Base-by-base conservation (phyloP, 139 green algal species). In the Spirogloea muscicola region DNA sequence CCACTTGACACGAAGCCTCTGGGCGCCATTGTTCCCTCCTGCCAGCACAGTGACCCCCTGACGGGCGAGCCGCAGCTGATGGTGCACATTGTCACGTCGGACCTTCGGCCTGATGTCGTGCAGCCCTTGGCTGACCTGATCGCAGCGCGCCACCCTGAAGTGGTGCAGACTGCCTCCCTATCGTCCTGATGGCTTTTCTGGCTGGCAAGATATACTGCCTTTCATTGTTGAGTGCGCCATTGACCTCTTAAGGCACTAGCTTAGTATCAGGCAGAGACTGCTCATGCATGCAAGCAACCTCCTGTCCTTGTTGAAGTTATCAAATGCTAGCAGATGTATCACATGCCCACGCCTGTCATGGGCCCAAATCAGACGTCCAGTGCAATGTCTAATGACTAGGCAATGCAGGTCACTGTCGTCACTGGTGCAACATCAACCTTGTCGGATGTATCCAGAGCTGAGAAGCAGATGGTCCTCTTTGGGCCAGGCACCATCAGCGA, bases 401-500 rank as follows among this genome's bases (percentile, higher is more conserved):
- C 43, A 51, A 51, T 51, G 16, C 43, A 51, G 13, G 10, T 10
- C 43, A 51, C 13, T 16, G 16, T 10, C 43, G 13, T 51, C 43
- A 51, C 13, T 25, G 16, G 43, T 25, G 16, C 13, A 16, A 51
- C 43, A 51, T 10, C 10, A 51, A 51, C 13, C 10, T 10, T 25
- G 43, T 10, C 13, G 43, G 13, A 10, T 10, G 43, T 51, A 16
- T 10, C 43, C 13, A 16, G 10, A 46, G 64, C 73, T 13, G 39
- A 37, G 16, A n/a, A 21, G 29, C 64, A 84, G 68, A 48, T 80
- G 27, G 55, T 88, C 33, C 49, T 87, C 33, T 27, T 65, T 21
- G 84, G 84, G 0, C 2, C 13, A 18, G 2, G 59, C 2, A 51
- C 31, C 25, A 84, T 87, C 49, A 81, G 43, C 18, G 86, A 94